These are phyloP conservation scores for Spatholobus suberectus DNA, from an alignment of 306 rosid species.

Conservation along the genomic window DNA sequence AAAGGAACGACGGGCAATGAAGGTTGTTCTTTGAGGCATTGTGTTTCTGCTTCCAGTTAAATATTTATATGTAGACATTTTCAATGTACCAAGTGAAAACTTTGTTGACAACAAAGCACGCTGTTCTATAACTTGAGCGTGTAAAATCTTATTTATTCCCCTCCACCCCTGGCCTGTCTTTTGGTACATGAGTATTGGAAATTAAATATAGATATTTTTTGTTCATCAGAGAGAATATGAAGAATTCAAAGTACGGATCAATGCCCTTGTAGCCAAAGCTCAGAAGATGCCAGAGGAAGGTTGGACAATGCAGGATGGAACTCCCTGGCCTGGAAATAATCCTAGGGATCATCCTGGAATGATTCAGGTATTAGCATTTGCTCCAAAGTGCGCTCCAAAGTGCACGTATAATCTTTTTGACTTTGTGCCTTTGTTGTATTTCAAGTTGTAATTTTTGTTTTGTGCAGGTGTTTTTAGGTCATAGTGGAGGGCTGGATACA, in stretches of 20 bases:
- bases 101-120: not conserved
- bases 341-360: conserved; percentile 99
- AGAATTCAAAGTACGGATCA: conserved; percentile 91
- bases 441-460: conserved; percentile 29
- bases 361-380: conserved; percentile 82
- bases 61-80: conserved; percentile 2
- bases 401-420: conserved; percentile 19
- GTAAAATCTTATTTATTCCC: not conserved
- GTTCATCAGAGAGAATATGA: conserved; percentile 92
- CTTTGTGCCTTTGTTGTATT: not conserved
- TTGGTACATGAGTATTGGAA: not conserved
- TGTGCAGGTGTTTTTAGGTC: conserved; percentile 94
- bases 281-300: conserved; percentile 99
- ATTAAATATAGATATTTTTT: conserved; percentile 29
- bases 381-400: not conserved
- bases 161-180: not conserved
- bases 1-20: conserved; percentile 98
- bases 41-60: conserved; percentile 18
- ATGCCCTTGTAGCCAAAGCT: conserved; percentile 95
- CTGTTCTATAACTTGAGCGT: not conserved
- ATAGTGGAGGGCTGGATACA: conserved; percentile 97
- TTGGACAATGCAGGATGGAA: conserved; percentile 99
- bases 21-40: conserved; percentile 56
- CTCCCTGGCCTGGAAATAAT: conserved; percentile 99
- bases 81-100: not conserved